Base-by-base conservation (phyloP, 2,329 filamentous ascomycete species). In the Talaromyces piceae region DNA sequence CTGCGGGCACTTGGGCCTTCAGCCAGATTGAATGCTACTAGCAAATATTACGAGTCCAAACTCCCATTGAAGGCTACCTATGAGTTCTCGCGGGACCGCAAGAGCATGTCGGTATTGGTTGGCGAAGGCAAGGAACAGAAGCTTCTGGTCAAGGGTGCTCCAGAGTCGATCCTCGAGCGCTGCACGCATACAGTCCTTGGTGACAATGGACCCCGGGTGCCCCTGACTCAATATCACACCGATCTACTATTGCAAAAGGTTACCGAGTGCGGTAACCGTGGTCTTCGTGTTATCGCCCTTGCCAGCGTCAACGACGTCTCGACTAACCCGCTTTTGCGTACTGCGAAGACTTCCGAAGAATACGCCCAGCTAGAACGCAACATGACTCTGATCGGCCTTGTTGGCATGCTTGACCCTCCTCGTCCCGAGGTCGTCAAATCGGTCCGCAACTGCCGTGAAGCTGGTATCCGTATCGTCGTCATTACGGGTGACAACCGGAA, bases 401-500 rank as follows among this genome's bases (percentile, higher is more conserved):
- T 95, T 59, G 90, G 87, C 61, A 98, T 98, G 93, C 79, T 96
- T 65, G 93, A 98, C 67, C 93, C 93, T 61, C 93, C 93, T 62
- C 88, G 93, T 31, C 87, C 89, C 45, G 93, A 98, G 73, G 93
- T 97, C 9, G 81, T 87, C 48, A 79, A 75, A 47, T 93, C 93
- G 45, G 94, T 98, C 61, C 78, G 78, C 64, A 87, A 95, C 69
- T 98, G 93, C 73, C 88, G 86, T 69, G 84, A 88, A 56, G 93
- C 93, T 59, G 93, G 93, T 60, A 97, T 98, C 62, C 87, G 93
- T 55, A 89, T 98, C 46, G 89, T 98, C 60, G 93, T 98, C 58
- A 96, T 98, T 70, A 98, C 93, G 49, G 93, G 93, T 64, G 93
- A 98, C 73, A 98, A 95, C 74, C 90, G 87, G 67, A 95, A 94